phyloP scores from a whole-genome alignment of 2,329 filamentous ascomycete genomes.

The Sarocladium kiliense region DNA sequence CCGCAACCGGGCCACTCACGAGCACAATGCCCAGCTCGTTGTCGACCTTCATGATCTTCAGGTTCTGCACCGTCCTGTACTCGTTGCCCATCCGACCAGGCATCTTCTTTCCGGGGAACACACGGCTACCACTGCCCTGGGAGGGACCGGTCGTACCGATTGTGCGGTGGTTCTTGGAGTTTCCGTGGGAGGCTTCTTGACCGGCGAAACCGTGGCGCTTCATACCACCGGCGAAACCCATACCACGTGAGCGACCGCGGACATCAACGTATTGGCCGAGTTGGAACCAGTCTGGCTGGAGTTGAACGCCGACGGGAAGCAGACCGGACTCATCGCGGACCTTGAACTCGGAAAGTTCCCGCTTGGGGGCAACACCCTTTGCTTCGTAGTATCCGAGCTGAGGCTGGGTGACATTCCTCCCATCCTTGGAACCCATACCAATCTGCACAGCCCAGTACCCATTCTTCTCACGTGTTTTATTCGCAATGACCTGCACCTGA shows the following conservation, averaged over 20 bases:
- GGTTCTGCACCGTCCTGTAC: constrained; percentile 83
- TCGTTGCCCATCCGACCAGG: constrained; percentile 91
- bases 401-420: constrained; percentile 74
- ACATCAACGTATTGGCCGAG: constrained; percentile 89
- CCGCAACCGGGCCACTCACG: constrained; percentile 79
- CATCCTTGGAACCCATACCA: constrained; percentile 68
- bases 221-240: constrained; percentile 97
- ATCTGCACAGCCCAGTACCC: constrained; percentile 95
- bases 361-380: constrained; percentile 77
- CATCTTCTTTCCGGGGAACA: constrained; percentile 97
- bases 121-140: constrained; percentile 88
- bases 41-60: constrained; percentile 85
- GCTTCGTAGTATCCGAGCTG: constrained; percentile 83
- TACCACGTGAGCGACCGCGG: constrained; percentile 71
- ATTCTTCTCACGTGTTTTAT: constrained; percentile 74
- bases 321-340: constrained; percentile 71
- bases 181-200: constrained; percentile 90
- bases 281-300: constrained; percentile 87
- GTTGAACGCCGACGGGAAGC: constrained; percentile 66
- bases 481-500: constrained; percentile 79
- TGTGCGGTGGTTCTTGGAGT: constrained; percentile 87
- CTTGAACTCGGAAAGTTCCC: constrained; percentile 78
- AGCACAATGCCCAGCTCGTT: constrained; percentile 81
- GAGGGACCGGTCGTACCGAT: constrained; percentile 86
- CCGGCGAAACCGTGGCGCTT: constrained; percentile 88